phyloP scores from a whole-genome alignment of 345 rosid genomes.

The Geranium brycei region DNA sequence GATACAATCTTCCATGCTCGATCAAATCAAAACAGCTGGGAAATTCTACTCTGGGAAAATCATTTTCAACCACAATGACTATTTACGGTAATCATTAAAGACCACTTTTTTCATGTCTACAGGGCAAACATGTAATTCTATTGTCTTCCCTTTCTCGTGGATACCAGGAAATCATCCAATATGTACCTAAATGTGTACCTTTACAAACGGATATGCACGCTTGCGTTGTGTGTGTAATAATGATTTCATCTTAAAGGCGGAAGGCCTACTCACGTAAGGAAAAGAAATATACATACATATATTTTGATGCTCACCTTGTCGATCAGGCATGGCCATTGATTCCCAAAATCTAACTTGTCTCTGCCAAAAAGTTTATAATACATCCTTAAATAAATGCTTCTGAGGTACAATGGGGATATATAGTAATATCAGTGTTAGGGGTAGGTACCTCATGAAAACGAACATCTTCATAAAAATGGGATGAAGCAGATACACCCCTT shows the following conservation, averaged over 20 bases:
- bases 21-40: not conserved
- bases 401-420: not conserved
- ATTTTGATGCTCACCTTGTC: slow-evolving; percentile 36
- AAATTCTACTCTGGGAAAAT: not conserved
- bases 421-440: not conserved
- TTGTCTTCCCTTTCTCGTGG: not conserved
- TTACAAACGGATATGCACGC: not conserved
- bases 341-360: slow-evolving; percentile 58
- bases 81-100: not conserved
- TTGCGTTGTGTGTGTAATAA: not conserved
- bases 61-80: not conserved
- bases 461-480: slow-evolving; percentile 35
- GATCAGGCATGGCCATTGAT: slow-evolving; percentile 33
- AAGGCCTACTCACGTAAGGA: not conserved
- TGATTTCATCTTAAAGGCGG: not conserved
- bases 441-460: slow-evolving; percentile 38
- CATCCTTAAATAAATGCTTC: not conserved
- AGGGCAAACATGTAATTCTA: not conserved
- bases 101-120: not conserved
- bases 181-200: not conserved
- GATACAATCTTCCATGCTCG: no score
- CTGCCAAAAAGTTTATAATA: slow-evolving; percentile 31
- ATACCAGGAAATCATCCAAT: not conserved
- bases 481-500: slow-evolving; percentile 32
- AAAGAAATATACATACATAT: not conserved